Evolutionary conservation across 805 yeast species (phyloP), one percentile per base, ranked within the genome.

Genomic region (Maudiozyma bulderi): DNA sequence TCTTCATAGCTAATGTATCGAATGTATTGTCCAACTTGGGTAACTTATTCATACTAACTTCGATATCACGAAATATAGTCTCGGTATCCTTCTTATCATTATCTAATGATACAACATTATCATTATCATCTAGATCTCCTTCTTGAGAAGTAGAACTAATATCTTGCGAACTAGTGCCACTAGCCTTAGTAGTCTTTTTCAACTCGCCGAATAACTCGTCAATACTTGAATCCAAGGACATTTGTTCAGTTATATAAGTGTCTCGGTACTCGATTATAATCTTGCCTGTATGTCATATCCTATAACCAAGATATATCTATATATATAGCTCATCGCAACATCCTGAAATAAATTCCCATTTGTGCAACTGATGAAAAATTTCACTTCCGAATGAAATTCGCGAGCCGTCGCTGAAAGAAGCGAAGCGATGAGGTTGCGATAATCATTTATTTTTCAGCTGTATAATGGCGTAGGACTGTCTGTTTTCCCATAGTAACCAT

Each of bases 1-100:
- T 47, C 4, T 33, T 15, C 14, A 42, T 52, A 34, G 56, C 46
- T 29, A 66, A 52, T 8, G 41, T 39, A 48, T 66, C 70, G 48
- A 66, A 66, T 1, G 47, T 54, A 32, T 56, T 65, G 13, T 58
- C 47, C 35, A 66, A 51, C 33, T 58, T 59, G 13, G 70, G 70
- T 31, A 66, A 57, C 29, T 45, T 53, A 43, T 52, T 59, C 51
- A 54, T 52, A 31, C 47, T 54, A n/a, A 52, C 49, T 47, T 59
- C 69, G 33, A 64, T 65, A 29, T 58, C 58, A 30, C 52, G 50
- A 45, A 66, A 66, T n/a, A 52, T 48, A 11, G 50, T 47, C 34
- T 63, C 58, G 13, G 55, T 54, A 14, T 56, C 52, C 26, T 54
- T 50, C 13, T 47, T 47, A 33, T 52, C 51, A 3, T 51, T 52